Evolutionary conservation across 805 yeast species (phyloP), one percentile per base, ranked within the genome.

Genomic region (Metschnikowia rubicola): DNA sequence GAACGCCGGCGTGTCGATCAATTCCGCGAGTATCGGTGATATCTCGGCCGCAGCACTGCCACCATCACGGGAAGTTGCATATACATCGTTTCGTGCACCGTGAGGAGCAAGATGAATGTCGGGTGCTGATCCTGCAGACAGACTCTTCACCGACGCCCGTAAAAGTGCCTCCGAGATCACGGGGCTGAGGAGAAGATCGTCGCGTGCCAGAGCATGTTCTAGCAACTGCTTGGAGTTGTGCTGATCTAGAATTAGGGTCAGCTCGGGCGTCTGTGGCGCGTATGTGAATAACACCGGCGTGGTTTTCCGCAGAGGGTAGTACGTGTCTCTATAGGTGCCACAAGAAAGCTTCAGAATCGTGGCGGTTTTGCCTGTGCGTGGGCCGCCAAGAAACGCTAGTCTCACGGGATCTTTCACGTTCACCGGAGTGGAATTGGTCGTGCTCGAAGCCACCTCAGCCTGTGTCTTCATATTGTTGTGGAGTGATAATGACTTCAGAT

Each of bases 1-100:
- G 61, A 83, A 84, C 2, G 86, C 81, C 0, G 91, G 89, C 0
- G 92, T 83, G 56, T 87, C 95, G 1, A 86, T 79, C 30, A 86
- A 67, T 59, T 87, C 95, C 4, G 84, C 67, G 30, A 81, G 63
- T 10, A 85, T 78, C 1, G 90, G 88, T 0, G 58, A 41, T 15
- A 55, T 35, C 10, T 42, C 40, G 12, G 35, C 36, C 11, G 31
- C 36, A 10, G 30, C 13, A 17, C 41, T 30, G 15, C 37, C 46
- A 11, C 39, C 33, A 15, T 34, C 46, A 12, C 46, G 43, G 40
- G 58, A 60, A 1, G 57, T 48, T 1, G 57, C 50, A 43, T 58
- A 66, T 45, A 60, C 51, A 2, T 51, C 55, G 54, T 65, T 66
- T 13, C 52, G 45, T 1, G 57, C 46, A 8, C 44, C 44, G 21